Conservation (phyloP, 768 basidiomycete species). For the Kwoniella pini region DNA sequence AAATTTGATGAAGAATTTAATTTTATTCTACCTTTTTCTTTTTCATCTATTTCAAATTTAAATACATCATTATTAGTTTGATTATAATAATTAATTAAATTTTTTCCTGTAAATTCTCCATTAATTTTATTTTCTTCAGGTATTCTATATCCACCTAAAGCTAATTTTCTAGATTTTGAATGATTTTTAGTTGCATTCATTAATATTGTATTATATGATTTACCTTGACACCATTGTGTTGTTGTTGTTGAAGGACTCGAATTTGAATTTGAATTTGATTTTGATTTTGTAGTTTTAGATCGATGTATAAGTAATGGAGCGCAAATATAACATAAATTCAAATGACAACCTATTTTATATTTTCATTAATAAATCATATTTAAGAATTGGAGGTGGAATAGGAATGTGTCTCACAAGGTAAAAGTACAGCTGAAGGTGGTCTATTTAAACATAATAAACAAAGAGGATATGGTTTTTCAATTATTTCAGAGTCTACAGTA, state of each 20-base stretch:
- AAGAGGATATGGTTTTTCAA: constrained; percentile 25
- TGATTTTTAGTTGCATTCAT: constrained; percentile 26
- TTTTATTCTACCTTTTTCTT: neutral
- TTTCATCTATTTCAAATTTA: neutral
- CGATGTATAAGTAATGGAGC: constrained; percentile 28
- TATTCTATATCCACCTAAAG: constrained; percentile 19
- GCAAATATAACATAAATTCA: constrained; percentile 38
- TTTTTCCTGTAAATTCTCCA: constrained; percentile 9
- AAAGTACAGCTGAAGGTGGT: constrained; percentile 34
- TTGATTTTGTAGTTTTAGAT: too few relatives aligned
- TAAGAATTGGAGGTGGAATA: neutral
- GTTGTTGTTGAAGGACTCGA: neutral
- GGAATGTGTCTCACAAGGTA: constrained; percentile 35
- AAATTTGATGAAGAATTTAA: neutral
- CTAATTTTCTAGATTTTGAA: constrained; percentile 19
- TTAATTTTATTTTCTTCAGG: constrained; percentile 1
- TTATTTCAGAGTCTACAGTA: neutral
- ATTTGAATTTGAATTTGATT: neutral
- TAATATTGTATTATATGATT: constrained; percentile 21
- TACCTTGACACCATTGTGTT: neutral
- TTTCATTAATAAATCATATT: neutral
- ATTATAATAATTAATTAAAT: neutral
- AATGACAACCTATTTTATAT: constrained; percentile 28
- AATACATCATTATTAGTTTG: neutral
- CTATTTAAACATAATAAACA: constrained; percentile 36